These are phyloP conservation scores for Vigna hirtella DNA, from an alignment of 306 rosid genomes.

Conservation along the genomic window DNA sequence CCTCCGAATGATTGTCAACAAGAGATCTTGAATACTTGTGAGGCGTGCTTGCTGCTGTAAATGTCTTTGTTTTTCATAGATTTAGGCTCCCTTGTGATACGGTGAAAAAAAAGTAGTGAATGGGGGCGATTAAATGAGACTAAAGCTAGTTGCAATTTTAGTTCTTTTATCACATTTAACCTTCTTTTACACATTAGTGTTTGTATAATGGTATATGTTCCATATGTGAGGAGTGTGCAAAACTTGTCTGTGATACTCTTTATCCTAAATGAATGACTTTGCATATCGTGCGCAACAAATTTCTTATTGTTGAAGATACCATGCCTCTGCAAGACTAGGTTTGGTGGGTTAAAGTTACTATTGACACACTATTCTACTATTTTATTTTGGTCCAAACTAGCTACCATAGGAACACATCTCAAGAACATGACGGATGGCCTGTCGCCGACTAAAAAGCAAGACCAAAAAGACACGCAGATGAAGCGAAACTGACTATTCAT, in stretches of 20 bases:
- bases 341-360: slow-evolving; percentile 16
- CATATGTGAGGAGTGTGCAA: slow-evolving; percentile 1
- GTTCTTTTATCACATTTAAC: background rate
- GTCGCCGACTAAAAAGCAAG: background rate
- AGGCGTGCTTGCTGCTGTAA: slow-evolving; percentile 22
- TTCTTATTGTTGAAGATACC: slow-evolving; percentile 20
- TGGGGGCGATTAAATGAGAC: background rate
- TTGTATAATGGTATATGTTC: background rate
- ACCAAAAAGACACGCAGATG: background rate
- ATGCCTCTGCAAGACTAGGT: slow-evolving; percentile 23
- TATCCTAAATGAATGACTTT: background rate
- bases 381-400: slow-evolving; percentile 19
- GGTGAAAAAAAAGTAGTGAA: background rate
- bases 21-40: slow-evolving; percentile 13
- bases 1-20: slow-evolving; percentile 27
- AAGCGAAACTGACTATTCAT: slow-evolving; percentile 1
- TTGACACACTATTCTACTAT: slow-evolving; percentile 1
- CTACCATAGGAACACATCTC: slow-evolving; percentile 1
- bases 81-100: background rate
- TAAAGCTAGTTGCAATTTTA: background rate
- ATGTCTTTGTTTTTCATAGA: background rate
- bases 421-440: slow-evolving; percentile 13
- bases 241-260: background rate
- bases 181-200: background rate
- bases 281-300: slow-evolving; percentile 1